Evolutionary conservation across 202 grass and related monocot species (phyloP).

Genomic region (Carex arenaria): DNA sequence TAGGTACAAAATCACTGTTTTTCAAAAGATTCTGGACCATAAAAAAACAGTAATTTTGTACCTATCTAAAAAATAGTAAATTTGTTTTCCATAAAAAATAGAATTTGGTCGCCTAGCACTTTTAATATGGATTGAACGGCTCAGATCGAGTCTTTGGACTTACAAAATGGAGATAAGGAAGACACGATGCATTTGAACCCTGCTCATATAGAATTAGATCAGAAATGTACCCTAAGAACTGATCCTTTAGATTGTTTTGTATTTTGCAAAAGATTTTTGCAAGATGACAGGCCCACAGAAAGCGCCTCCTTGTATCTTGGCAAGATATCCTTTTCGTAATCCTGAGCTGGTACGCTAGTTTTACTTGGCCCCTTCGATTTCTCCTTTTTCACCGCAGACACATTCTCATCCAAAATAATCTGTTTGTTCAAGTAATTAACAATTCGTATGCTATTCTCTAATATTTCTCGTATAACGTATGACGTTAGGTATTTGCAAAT

Average conservation of each 20-base stretch:
- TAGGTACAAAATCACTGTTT: too few relatives aligned
- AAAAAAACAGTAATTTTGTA: too few relatives aligned
- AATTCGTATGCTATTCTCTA: not conserved
- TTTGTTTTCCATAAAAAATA: too few relatives aligned
- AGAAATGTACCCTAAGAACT: conserved; percentile 46
- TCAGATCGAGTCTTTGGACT: too few relatives aligned
- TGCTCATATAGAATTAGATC: not conserved
- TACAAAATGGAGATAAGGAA: too few relatives aligned
- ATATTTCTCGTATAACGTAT: not conserved
- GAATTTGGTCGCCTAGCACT: too few relatives aligned
- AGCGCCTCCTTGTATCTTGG: conserved; percentile 79
- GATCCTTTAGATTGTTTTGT: conserved; percentile 41
- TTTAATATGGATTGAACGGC: too few relatives aligned
- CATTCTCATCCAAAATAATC: conserved; percentile 51
- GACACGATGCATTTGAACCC: too few relatives aligned
- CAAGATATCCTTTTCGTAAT: conserved; percentile 76
- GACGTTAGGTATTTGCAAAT: not conserved
- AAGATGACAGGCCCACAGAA: conserved; percentile 48
- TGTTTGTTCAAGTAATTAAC: conserved; percentile 29
- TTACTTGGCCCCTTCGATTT: conserved; percentile 27
- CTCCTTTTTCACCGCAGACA: conserved; percentile 11
- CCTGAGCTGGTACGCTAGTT: conserved; percentile 43
- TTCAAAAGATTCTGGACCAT: too few relatives aligned
- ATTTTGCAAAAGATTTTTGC: conserved; percentile 44
- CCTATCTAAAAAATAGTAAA: too few relatives aligned